Conservation (phyloP, 2,329 filamentous ascomycete genomes). For the Annulohypoxylon truncatum region DNA sequence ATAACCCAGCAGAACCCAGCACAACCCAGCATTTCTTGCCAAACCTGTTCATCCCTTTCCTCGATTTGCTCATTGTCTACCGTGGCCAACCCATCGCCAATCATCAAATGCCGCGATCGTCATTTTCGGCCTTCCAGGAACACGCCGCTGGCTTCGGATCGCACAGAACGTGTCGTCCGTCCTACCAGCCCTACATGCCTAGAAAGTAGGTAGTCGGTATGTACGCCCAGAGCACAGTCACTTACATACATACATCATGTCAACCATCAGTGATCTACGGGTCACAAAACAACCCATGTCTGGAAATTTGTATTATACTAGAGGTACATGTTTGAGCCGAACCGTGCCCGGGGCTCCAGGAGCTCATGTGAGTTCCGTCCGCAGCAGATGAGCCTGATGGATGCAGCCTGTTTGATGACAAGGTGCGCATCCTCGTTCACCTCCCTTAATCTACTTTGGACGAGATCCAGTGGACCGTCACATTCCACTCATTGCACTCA, state of each 20-base stretch:
- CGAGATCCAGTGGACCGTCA: constrained; percentile 26
- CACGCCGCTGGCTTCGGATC: constrained; percentile 35
- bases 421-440: constrained; percentile 34
- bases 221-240: not conserved
- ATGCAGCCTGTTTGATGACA: constrained; percentile 29
- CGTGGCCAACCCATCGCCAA: constrained; percentile 37
- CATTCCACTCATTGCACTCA: constrained; percentile 17
- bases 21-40: constrained; percentile 39
- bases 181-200: constrained; percentile 19
- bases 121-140: constrained; percentile 28
- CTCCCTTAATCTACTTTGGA: constrained; percentile 34
- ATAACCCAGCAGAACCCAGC: constrained; percentile 26
- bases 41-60: constrained; percentile 36
- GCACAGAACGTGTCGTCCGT: constrained; percentile 14
- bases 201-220: no score
- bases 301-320: constrained; percentile 31
- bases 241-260: not conserved
- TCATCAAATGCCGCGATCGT: constrained; percentile 45
- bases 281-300: constrained; percentile 39
- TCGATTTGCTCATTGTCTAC: constrained; percentile 19
- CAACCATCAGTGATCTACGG: constrained; percentile 17
- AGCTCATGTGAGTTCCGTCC: constrained; percentile 32
- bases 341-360: constrained; percentile 9
- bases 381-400: constrained; percentile 19
- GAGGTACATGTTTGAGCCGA: constrained; percentile 27